phyloP scores from a whole-genome alignment of 108 stramenopile species.

The Skeletonema potamos region DNA sequence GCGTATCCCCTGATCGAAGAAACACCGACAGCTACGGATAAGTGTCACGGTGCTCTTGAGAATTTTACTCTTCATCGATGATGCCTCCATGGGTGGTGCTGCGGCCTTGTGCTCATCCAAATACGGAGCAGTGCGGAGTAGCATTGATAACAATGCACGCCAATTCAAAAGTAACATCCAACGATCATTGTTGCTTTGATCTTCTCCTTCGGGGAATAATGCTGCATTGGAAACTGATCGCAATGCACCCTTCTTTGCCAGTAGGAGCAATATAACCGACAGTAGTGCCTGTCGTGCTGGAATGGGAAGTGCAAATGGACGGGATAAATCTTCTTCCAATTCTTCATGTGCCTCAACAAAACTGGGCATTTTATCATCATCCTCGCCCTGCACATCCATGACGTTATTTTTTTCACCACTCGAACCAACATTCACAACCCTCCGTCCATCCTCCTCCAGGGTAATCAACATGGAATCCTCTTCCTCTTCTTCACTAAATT shows the following conservation, averaged over 20 bases:
- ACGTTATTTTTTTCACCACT: background rate
- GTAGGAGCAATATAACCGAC: constrained; percentile 57
- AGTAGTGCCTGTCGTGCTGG: constrained; percentile 75
- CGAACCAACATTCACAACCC: constrained; percentile 6
- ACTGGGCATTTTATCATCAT: background rate
- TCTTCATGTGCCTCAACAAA: background rate
- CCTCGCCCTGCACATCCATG: background rate
- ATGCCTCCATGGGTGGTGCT: constrained; percentile 53
- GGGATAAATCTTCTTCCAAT: constrained; percentile 46
- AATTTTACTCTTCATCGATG: constrained; percentile 56
- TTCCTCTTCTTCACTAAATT: constrained; percentile 12
- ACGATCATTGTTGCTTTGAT: constrained; percentile 26
- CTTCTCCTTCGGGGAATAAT: constrained; percentile 32
- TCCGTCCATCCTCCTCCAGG: constrained; percentile 15
- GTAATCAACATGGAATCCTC: constrained; percentile 20
- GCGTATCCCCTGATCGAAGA: constrained; percentile 77
- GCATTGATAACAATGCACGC: constrained; percentile 68
- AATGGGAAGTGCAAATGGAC: constrained; percentile 70
- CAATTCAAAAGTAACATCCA: constrained; percentile 69
- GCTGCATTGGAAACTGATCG: constrained; percentile 76
- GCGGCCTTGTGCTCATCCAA: constrained; percentile 77
- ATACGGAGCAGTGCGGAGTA: constrained; percentile 82
- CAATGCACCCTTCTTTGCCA: constrained; percentile 73
- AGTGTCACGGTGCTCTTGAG: constrained; percentile 71
- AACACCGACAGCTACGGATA: constrained; percentile 75